Conservation (phyloP, 306 rosid genomes). For the Gastrolobium villosum region DNA sequence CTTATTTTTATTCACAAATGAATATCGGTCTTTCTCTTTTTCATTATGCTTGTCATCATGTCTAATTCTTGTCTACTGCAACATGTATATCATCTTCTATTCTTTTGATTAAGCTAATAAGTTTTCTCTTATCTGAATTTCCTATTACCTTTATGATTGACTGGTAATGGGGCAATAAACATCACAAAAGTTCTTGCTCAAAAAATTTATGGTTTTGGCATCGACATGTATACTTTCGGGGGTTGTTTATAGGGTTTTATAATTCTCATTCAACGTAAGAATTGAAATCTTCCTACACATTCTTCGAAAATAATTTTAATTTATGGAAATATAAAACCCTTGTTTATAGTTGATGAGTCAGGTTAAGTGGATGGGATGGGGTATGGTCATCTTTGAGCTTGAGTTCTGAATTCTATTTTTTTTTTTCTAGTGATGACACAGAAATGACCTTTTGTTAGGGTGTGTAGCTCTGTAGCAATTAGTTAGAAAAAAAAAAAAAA, state of each 20-base stretch:
- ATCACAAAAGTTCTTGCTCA: not conserved
- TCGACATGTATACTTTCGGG: not conserved
- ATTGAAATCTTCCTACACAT: too few relatives aligned
- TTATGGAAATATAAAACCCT: too few relatives aligned
- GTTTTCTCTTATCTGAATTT: constrained; percentile 25
- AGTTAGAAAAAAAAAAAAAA: too few relatives aligned
- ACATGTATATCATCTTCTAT: not conserved
- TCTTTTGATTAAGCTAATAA: constrained; percentile 14
- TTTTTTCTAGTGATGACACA: not conserved
- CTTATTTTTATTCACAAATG: constrained; percentile 1
- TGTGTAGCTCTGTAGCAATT: constrained; percentile 9
- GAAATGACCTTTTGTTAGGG: not conserved
- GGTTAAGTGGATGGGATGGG: constrained; percentile 16
- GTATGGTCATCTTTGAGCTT: constrained; percentile 22
- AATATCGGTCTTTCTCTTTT: constrained; percentile 42
- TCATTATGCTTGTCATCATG: constrained; percentile 2
- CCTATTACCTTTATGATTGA: not conserved
- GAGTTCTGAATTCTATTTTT: not conserved
- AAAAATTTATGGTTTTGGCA: constrained; percentile 32
- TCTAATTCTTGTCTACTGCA: constrained; percentile 7
- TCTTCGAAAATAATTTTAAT: too few relatives aligned
- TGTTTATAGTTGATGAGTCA: constrained; percentile 32
- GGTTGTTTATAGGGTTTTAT: constrained; percentile 23
- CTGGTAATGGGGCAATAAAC: constrained; percentile 1
- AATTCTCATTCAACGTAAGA: too few relatives aligned